A percentile compares a stretch with the other conserved stretches of the same genome.
Conservation (phyloP, 495 filamentous ascomycete species). For the Penicillium ucsense region DNA sequence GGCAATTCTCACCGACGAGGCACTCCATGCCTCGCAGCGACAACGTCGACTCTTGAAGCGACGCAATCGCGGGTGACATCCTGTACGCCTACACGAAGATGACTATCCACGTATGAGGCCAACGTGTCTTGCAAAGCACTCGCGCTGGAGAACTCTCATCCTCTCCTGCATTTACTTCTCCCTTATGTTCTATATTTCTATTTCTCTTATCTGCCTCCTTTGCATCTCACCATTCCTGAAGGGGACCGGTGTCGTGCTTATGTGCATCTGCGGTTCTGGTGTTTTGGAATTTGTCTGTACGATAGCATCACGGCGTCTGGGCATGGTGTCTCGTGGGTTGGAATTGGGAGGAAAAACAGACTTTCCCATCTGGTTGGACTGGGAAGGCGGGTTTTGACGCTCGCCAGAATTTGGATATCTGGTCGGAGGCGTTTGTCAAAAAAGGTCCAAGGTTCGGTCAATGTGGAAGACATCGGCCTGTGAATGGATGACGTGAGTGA, state of each 20-base stretch:
- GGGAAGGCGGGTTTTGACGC: no score
- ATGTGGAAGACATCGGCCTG: no score
- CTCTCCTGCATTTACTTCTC: not conserved
- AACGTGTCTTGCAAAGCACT: no score
- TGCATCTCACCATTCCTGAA: not conserved
- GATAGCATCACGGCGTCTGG: conserved; percentile 17
- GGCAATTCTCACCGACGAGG: conserved; percentile 59
- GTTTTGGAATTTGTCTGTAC: conserved; percentile 12
- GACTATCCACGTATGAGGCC: not conserved
- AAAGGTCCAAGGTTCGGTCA: no score
- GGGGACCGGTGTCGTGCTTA: not conserved
- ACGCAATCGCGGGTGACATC: conserved; percentile 13
- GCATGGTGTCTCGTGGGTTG: conserved; percentile 3
- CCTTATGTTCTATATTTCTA: not conserved
- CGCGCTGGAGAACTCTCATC: no score
- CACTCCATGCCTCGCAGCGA: conserved; percentile 53
- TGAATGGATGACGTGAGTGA: no score
- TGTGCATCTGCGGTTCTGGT: not conserved
- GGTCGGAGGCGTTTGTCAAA: no score
- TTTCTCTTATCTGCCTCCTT: not conserved
- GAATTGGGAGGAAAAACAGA: no score
- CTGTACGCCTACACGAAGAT: not conserved
- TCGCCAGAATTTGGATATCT: no score
- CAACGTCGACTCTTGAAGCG: conserved; percentile 42
- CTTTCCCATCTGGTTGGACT: no score